Evolutionary conservation across 2,329 filamentous ascomycete species (phyloP), one percentile per base, ranked within the genome.

Genomic region (Sarocladium strictum): DNA sequence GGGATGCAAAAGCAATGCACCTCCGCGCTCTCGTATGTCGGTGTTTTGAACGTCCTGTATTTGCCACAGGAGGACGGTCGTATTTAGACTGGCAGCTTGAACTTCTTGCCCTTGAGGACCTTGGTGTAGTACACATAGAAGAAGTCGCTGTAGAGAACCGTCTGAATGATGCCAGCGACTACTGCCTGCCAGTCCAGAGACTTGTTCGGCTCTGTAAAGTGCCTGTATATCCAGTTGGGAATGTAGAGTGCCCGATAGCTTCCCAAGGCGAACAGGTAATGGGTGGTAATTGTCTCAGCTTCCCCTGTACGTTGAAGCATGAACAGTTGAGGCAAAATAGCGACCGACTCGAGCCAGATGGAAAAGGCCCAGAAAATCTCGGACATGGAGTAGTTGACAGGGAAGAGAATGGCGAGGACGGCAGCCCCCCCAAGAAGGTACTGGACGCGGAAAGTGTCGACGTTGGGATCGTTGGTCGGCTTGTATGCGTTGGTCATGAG

Each of bases 121-220:
- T 97, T 97, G 57, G 87, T 96, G 76, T 97, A 99, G 77, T 99
- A 99, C 66, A 99, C 93, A 80, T 92, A 99, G 82, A 99, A 99
- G 77, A 99, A 99, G 76, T 99, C 94, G 59, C 90, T 96, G 77
- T 99, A 99, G 56, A 99, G 78, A 50, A 99, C 75, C 0, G 94
- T 99, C 78, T 99, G 94, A 60, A 97, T 76, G 55, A 97, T 80
- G 12, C 94, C 94, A 3, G 95, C 94, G 58, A 94, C 67, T 53
- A 97, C 87, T 19, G 92, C 87, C 62, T 97, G 95, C 60, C 86
- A 89, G 68, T 97, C 92, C 62, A 87, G 69, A 70, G 80, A 87
- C 69, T 90, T 86, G 52, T 82, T 76, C 45, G 72, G 67, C 70
- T 96, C 91, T 53, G 81, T 80, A 62, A 89, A 81, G 73, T 93